Evolutionary conservation across 306 rosid species (phyloP).

Genomic region (Lagenaria siceraria): DNA sequence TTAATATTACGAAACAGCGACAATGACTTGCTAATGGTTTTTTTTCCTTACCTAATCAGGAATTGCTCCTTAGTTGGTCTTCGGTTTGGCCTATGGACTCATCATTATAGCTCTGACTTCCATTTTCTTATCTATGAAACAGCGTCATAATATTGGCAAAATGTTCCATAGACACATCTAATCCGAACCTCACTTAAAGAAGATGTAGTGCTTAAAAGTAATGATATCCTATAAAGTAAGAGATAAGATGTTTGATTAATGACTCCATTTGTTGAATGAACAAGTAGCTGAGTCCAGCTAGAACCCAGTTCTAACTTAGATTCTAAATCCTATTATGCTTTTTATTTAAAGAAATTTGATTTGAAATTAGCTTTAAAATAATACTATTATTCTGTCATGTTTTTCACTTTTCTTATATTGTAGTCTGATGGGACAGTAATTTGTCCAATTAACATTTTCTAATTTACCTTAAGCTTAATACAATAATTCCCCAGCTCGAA

Average conservation of each 20-base stretch:
- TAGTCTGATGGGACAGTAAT: background rate
- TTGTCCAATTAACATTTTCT: background rate
- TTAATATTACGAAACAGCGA: background rate
- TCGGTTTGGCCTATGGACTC: conserved; percentile 20
- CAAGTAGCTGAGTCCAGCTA: conserved; percentile 53
- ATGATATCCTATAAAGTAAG: conserved; percentile 48
- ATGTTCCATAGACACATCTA: conserved; percentile 30
- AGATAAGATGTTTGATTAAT: conserved; percentile 25
- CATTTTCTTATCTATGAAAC: conserved; percentile 8
- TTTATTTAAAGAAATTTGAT: conserved; percentile 3
- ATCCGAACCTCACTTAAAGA: conserved; percentile 31
- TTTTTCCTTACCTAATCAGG: conserved; percentile 40
- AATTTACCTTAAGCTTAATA: background rate
- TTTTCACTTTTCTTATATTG: conserved; percentile 1
- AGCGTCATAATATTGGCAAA: conserved; percentile 6
- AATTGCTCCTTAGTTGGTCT: conserved; percentile 42
- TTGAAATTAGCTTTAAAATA: background rate
- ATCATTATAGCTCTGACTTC: conserved; percentile 23
- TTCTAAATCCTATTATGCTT: conserved; percentile 12
- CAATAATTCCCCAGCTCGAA: background rate
- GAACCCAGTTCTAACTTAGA: conserved; percentile 20
- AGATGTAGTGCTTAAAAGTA: conserved; percentile 17
- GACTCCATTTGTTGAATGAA: conserved; percentile 25
- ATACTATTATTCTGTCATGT: background rate
- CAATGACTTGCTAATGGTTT: background rate